phyloP scores from a whole-genome alignment of 768 basidiomycete species.

The Sutorius australiensis region DNA sequence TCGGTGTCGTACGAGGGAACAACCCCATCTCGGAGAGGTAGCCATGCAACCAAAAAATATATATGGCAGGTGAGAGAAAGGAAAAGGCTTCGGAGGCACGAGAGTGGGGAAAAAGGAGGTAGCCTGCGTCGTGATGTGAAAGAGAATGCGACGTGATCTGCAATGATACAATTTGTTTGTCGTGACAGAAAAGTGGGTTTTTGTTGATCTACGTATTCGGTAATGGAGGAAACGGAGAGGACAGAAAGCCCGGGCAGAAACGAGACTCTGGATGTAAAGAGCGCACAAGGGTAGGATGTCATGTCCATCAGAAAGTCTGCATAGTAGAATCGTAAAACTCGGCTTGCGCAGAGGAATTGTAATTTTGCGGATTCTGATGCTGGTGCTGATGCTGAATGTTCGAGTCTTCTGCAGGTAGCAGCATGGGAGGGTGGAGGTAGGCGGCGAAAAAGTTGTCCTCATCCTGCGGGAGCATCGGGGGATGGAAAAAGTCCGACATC shows the following conservation, averaged over 20 bases:
- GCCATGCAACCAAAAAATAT: slow-evolving; percentile 30
- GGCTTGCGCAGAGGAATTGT: slow-evolving; percentile 14
- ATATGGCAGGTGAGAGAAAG: slow-evolving; percentile 24
- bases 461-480: slow-evolving; percentile 56
- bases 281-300: not conserved
- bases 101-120: not conserved
- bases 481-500: slow-evolving; percentile 67
- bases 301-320: slow-evolving; percentile 29
- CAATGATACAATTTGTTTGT: slow-evolving; percentile 18
- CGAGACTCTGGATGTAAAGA: slow-evolving; percentile 1
- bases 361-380: slow-evolving; percentile 20
- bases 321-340: slow-evolving; percentile 37
- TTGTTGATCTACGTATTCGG: slow-evolving; percentile 19
- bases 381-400: slow-evolving; percentile 20
- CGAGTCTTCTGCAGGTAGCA: slow-evolving; percentile 39
- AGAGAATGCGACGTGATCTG: slow-evolving; percentile 6
- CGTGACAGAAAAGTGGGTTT: slow-evolving; percentile 6
- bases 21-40: slow-evolving; percentile 11
- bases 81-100: not conserved
- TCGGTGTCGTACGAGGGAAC: slow-evolving; percentile 13
- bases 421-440: slow-evolving; percentile 56
- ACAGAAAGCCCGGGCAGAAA: slow-evolving; percentile 5
- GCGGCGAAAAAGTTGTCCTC: slow-evolving; percentile 58
- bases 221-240: not conserved
- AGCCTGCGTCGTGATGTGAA: slow-evolving; percentile 5